These are phyloP conservation scores for Coelastrella sp. DNA, from an alignment of 139 green algal species.

Conservation along the genomic window DNA sequence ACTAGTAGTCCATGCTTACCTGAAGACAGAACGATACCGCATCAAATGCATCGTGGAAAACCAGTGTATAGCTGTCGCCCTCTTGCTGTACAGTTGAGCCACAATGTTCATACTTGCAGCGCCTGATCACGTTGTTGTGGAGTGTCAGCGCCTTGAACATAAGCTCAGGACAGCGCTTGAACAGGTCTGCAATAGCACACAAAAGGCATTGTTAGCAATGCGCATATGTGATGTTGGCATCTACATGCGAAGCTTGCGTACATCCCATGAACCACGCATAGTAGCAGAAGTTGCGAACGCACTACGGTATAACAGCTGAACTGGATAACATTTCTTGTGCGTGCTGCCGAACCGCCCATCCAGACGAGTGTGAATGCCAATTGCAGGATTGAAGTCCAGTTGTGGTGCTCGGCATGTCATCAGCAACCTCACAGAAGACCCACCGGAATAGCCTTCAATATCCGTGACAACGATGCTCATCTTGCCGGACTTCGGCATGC, in stretches of 20 bases:
- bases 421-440: too few species aligned
- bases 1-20: not conserved
- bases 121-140: conserved; percentile 66
- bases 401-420: too few species aligned
- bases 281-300: too few species aligned
- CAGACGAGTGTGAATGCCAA: too few species aligned
- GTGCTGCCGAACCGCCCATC: too few species aligned
- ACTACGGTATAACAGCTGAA: too few species aligned
- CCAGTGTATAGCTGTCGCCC: conserved; percentile 58
- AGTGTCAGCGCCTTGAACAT: conserved; percentile 49
- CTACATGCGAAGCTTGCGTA: not conserved
- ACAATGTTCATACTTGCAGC: conserved; percentile 58
- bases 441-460: conserved; percentile 73
- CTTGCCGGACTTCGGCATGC: conserved; percentile 57
- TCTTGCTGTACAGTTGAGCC: conserved; percentile 67
- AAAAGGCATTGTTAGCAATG: conserved; percentile 6
- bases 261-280: not conserved
- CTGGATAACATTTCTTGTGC: too few species aligned
- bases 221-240: too few species aligned
- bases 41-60: conserved; percentile 67
- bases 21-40: conserved; percentile 70
- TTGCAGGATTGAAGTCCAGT: too few species aligned
- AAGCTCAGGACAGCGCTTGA: conserved; percentile 48
- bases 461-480: conserved; percentile 68
- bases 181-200: conserved; percentile 39